Evolutionary conservation across 1,139 yeast genomes (phyloP).

Genomic region (Blastobotrys apis): DNA sequence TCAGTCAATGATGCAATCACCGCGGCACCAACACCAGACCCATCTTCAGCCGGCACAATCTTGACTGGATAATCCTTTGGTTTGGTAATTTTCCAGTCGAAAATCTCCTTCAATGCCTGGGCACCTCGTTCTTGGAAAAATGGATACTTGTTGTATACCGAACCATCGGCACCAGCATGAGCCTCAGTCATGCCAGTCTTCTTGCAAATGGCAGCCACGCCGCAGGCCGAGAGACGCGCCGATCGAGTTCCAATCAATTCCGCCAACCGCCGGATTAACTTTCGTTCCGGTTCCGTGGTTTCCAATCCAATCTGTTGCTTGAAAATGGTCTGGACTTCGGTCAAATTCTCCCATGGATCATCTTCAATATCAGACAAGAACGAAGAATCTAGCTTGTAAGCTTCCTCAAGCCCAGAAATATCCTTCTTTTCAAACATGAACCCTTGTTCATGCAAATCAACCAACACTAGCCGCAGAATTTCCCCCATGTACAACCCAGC

Average conservation of each 20-base stretch:
- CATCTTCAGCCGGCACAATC: constrained; percentile 92
- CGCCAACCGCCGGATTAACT: constrained; percentile 74
- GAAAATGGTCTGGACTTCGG: constrained; percentile 69
- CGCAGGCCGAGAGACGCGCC: constrained; percentile 89
- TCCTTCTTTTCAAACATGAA: constrained; percentile 68
- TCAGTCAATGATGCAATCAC: constrained; percentile 92
- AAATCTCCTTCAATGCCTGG: constrained; percentile 80
- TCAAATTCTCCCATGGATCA: constrained; percentile 83
- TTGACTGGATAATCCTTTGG: constrained; percentile 67
- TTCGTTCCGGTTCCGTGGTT: constrained; percentile 75
- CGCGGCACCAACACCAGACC: constrained; percentile 98
- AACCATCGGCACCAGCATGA: constrained; percentile 96
- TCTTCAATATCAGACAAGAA: constrained; percentile 83
- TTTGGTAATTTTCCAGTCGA: constrained; percentile 61
- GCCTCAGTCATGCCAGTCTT: constrained; percentile 76
- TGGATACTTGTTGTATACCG: constrained; percentile 91
- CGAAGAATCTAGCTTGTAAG: constrained; percentile 83
- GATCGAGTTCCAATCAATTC: constrained; percentile 89
- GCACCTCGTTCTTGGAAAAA: constrained; percentile 88
- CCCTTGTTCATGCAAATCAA: constrained; percentile 65
- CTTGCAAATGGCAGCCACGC: constrained; percentile 89
- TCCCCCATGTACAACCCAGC: constrained; percentile 97
- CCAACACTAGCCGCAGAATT: constrained; percentile 70
- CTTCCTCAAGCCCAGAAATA: constrained; percentile 50
- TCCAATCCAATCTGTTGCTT: constrained; percentile 51